These are phyloP conservation scores for Geoglossum cookeanum DNA, from an alignment of 2,329 filamentous ascomycete genomes.

Conservation along the genomic window DNA sequence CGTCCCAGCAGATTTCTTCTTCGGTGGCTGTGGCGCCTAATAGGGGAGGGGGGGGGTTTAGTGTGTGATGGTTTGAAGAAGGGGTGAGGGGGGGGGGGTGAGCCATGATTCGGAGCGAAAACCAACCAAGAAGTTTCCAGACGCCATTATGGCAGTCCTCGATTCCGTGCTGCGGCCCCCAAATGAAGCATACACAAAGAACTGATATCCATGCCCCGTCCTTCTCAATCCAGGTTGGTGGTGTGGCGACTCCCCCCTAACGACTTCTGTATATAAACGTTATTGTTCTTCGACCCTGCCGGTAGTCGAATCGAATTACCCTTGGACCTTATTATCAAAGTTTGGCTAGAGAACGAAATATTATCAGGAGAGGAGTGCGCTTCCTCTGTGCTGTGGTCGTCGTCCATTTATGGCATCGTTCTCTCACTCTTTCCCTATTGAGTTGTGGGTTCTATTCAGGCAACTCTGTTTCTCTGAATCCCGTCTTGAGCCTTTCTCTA, in stretches of 20 bases:
- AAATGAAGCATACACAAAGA: too few relatives aligned
- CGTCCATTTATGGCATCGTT: neutral
- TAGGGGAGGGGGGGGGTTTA: constrained; percentile 11
- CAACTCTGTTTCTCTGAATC: neutral
- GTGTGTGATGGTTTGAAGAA: constrained; percentile 16
- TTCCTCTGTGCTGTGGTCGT: neutral
- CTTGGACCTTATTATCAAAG: neutral
- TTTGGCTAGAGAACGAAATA: neutral
- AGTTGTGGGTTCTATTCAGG: neutral
- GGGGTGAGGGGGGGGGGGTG: neutral
- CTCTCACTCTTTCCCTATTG: neutral
- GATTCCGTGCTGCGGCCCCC: neutral
- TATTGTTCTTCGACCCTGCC: neutral
- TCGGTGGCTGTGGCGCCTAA: constrained; percentile 51
- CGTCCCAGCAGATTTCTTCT: constrained; percentile 48
- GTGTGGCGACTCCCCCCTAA: neutral
- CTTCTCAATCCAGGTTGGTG: neutral
- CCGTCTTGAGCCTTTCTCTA: neutral
- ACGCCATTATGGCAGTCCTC: neutral
- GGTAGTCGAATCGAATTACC: neutral
- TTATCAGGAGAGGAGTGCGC: neutral
- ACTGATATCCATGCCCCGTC: neutral
- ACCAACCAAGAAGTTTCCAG: neutral
- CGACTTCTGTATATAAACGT: neutral
- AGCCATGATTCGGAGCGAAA: too few relatives aligned